Conservation (phyloP, 371 early-diverging fungal genomes). For the Mucor piriformis region DNA sequence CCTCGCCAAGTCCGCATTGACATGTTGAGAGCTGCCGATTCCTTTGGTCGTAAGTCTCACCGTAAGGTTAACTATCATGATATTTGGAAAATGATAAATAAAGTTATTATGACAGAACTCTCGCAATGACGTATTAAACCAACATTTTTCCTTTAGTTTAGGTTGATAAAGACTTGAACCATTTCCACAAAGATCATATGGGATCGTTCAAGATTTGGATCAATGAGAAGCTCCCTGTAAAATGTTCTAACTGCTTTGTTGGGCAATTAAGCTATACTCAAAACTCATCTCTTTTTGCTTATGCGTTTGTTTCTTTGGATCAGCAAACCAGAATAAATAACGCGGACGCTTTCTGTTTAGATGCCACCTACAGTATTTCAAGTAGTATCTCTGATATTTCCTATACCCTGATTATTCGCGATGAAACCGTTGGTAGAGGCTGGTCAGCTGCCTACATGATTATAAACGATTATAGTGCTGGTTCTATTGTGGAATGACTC, state of each 20-base stretch:
- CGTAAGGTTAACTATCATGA: not conserved
- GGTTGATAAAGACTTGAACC: not conserved
- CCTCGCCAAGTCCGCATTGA: not conserved
- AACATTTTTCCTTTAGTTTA: not conserved
- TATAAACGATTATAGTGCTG: not conserved
- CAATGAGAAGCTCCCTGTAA: not conserved
- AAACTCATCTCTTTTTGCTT: not conserved
- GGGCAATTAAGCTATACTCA: not conserved
- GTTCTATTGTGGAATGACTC: not conserved
- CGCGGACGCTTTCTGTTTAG: not conserved
- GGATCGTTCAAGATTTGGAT: not conserved
- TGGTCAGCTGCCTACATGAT: not conserved
- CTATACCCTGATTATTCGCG: not conserved
- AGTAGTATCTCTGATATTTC: not conserved
- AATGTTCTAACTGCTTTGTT: not conserved
- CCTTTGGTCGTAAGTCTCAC: not conserved
- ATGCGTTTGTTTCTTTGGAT: not conserved
- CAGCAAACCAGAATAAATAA: not conserved
- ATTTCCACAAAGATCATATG: not conserved
- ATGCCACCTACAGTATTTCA: not conserved
- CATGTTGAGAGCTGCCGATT: not conserved
- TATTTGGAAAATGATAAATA: not conserved
- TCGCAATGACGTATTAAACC: not conserved
- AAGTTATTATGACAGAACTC: not conserved
- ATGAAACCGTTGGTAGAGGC: not conserved